These are phyloP conservation scores for Clitoria ternatea DNA, from an alignment of 306 rosid genomes.

Conservation along the genomic window DNA sequence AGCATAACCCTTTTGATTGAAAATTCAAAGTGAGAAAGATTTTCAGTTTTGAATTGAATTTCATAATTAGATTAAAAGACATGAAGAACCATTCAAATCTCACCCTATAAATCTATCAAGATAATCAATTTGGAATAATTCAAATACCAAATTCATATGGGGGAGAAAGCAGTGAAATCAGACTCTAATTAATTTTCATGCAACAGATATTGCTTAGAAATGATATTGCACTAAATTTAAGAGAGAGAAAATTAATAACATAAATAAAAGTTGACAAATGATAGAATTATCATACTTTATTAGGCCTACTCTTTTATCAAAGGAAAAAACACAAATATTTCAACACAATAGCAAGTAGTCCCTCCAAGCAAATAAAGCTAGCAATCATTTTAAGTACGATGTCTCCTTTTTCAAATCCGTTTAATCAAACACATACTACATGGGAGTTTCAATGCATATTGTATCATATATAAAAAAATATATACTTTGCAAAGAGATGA, in stretches of 20 bases:
- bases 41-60: not conserved
- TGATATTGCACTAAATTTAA: not conserved
- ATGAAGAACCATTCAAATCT: not conserved
- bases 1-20: conserved; percentile 62
- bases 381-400: not conserved
- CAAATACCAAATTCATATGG: not conserved
- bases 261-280: not conserved
- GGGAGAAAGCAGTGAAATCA: conserved; percentile 4
- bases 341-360: not conserved
- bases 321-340: not conserved
- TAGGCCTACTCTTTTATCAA: not conserved
- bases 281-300: not conserved
- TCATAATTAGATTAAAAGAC: not conserved
- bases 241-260: not conserved
- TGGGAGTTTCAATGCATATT: not conserved
- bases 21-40: conserved; percentile 2
- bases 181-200: not conserved
- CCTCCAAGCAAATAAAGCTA: conserved; percentile 11
- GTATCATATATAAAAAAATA: not conserved
- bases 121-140: not conserved
- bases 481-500: not conserved
- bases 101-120: not conserved
- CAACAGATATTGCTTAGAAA: not conserved
- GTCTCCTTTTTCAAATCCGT: not conserved
- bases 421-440: not conserved